Base-by-base conservation (phyloP, 2,329 filamentous ascomycete species). In the Xylogone sp. region DNA sequence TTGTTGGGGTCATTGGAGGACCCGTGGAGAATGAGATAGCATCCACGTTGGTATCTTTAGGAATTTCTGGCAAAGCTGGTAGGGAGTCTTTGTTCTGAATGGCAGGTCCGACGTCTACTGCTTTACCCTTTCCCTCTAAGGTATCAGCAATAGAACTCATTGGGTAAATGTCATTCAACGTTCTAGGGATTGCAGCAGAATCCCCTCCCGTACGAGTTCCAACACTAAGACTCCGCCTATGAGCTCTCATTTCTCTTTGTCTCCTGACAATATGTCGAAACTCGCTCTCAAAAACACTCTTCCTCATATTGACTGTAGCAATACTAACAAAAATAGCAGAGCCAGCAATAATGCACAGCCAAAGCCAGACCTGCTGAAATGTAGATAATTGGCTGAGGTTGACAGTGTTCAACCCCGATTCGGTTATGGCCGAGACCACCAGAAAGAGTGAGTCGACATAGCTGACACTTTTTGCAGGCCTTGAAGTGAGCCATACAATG, bases 401-500 rank as follows among this genome's bases (percentile, higher is more conserved):
- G 58, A 83, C 77, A 1, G 84, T 86, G 59, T 87, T 88, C 51
- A 89, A 70, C 0, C 86, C 86, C 6, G 84, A 79, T 49, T 82
- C 75, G 6, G 83, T 87, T 71, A 88, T 84, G 43, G 84, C 83
- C 50, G 81, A 86, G 42, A 84, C 74, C 47, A 79, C 78, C 48
- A 88, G 67, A 63, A 88, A 89, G 16, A 89, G 66, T n/a, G 80
- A 76, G 62, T 89, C 84, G 34, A 76, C 75, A 65, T 84, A 89
- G 44, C 69, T 68, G 46, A 88, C 72, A 55, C 72, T 78, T 48
- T 69, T 65, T 18, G 67, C 62, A 1, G 81, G 78, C 1, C 72
- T 73, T 1, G 80, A 81, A 0, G 76, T 72, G 8, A 72, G 75
- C 75, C 78, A 88, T 61, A 88, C 84, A 48, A 88, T 75, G 52